Evolutionary conservation across 2,329 filamentous ascomycete species (phyloP), one percentile per base, ranked within the genome.

Genomic region (Pseudopithomyces maydicus): DNA sequence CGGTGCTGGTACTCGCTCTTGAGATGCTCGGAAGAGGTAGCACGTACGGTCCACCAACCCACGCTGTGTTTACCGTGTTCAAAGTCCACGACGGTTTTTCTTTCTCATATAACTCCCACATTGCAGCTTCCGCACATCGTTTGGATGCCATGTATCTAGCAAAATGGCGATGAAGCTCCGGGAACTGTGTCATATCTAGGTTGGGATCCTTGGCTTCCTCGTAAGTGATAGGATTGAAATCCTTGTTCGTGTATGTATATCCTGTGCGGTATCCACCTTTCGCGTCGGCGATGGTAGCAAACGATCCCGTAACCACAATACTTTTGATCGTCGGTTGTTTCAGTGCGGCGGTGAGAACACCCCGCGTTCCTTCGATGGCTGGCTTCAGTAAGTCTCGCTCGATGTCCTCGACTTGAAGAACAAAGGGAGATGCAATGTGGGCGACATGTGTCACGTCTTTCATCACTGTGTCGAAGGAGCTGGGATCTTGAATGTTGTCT

Each of bases 401-500:
- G 1, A 49, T 44, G 17, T 56, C 39, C 17, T 52, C 35, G n/a
- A 48, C 52, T 33, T 43, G 26, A 6, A 55, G 44, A 14, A 45
- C 38, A 15, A 58, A 41, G 2, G 56, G 56, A 6, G 52, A 55
- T 26, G 56, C 56, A 23, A 58, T 52, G 19, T 56, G 56, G 2
- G 42, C 47, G 22, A 58, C 50, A 45, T 57, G 45, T n/a, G 50
- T 57, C n/a, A 49, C 44, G 42, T 38, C 74, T 41, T 71, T 65
- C 20, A 79, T 70, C 0, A 73, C 77, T 14, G 62, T 56, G 58
- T 75, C 68, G 51, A 78, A 79, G 8, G 75, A 75, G 7, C 68
- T 68, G 0, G 65, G 32, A 0, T 59, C 64, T 5, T 68, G 59
- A 20, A 79, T 76, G 43, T 79, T 72, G 2, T 68, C 62, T 1